Evolutionary conservation across 1,139 yeast genomes (phyloP).

Genomic region (Candida albicans): DNA sequence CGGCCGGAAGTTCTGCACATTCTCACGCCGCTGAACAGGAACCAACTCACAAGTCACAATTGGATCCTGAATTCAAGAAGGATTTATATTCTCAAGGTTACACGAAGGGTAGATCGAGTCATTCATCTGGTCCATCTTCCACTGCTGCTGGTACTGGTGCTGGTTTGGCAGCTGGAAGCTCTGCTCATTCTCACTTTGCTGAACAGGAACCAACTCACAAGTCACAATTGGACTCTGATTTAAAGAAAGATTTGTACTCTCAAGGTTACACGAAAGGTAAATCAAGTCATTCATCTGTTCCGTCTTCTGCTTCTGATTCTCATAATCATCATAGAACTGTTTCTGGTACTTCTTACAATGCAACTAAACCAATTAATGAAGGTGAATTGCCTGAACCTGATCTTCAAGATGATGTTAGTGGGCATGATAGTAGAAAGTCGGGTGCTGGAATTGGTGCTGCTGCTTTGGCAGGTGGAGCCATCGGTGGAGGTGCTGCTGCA

Average conservation of each 20-base stretch:
- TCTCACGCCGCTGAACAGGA: background rate
- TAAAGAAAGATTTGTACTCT: conserved; percentile 6
- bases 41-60: background rate
- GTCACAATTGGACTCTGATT: conserved; percentile 3
- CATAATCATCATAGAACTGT: conserved; percentile 6
- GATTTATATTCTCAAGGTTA: conserved; percentile 8
- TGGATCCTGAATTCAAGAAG: conserved; percentile 3
- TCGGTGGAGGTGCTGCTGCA: conserved; percentile 4
- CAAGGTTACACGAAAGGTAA: conserved; percentile 7
- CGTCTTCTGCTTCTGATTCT: background rate
- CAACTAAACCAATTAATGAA: conserved; percentile 11
- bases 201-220: too few relatives aligned
- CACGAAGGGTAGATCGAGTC: conserved; percentile 4
- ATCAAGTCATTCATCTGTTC: background rate
- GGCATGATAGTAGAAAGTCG: background rate
- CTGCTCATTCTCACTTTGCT: conserved; percentile 1
- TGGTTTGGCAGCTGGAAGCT: conserved; percentile 9
- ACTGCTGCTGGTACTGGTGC: conserved; percentile 5
- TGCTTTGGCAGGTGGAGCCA: conserved; percentile 2
- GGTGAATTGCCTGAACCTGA: conserved; percentile 4
- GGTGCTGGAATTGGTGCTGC: conserved; percentile 12
- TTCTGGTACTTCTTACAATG: conserved; percentile 12
- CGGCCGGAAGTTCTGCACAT: conserved; percentile 9
- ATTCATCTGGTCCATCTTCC: background rate
- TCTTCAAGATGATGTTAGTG: background rate